These are phyloP conservation scores for Ganoderma multipileum DNA, from an alignment of 1,284 basidiomycete genomes.

Conservation along the genomic window DNA sequence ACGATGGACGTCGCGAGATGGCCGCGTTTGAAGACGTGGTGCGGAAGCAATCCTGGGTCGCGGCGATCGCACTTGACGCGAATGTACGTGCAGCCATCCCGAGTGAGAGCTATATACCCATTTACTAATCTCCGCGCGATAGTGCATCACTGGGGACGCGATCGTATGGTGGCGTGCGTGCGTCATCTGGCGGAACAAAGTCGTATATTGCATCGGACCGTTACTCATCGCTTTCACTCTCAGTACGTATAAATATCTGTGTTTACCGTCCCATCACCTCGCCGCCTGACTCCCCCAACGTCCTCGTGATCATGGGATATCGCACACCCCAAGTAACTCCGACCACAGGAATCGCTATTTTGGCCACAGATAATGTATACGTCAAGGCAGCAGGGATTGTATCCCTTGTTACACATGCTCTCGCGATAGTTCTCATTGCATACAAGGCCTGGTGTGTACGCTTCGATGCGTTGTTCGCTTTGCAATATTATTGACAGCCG, in stretches of 20 bases:
- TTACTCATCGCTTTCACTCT: background rate
- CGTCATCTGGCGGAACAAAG: background rate
- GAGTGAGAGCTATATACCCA: no score
- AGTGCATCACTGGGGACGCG: background rate
- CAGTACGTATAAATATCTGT: background rate
- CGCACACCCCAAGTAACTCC: background rate
- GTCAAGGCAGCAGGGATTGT: background rate
- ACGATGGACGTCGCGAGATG: background rate
- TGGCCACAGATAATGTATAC: background rate
- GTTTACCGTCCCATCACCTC: no score
- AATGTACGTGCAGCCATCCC: background rate
- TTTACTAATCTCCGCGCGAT: no score
- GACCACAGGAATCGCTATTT: background rate
- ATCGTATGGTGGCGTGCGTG: background rate
- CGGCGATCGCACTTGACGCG: background rate
- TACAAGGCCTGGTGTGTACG: slow-evolving; percentile 8
- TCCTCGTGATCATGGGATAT: background rate
- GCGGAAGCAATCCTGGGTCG: background rate
- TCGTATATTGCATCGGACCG: background rate
- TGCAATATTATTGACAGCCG: background rate
- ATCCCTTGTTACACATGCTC: slow-evolving; percentile 3
- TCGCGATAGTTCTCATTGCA: background rate
- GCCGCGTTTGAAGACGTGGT: background rate
- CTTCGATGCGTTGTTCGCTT: no score
- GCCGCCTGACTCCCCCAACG: background rate